phyloP scores from a whole-genome alignment of 1,139 yeast species.

The Yamadazyma oceani region DNA sequence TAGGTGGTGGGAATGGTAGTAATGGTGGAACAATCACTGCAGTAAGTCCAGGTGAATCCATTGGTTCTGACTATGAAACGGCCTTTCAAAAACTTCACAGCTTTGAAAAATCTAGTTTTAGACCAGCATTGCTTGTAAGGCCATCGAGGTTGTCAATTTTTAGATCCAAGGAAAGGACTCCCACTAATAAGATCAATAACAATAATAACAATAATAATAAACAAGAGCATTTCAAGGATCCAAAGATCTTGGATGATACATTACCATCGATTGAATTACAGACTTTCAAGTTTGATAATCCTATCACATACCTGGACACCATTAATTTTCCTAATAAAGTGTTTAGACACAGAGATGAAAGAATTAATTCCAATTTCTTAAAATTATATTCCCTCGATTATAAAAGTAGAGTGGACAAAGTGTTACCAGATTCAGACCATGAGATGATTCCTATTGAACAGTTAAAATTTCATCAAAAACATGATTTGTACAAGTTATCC shows the following conservation, averaged over 20 bases:
- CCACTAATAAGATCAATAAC: background rate
- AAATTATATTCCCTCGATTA: constrained; percentile 49
- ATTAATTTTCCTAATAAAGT: constrained; percentile 9
- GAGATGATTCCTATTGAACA: constrained; percentile 8
- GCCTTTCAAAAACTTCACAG: background rate
- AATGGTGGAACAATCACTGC: too few relatives aligned
- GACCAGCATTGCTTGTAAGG: background rate
- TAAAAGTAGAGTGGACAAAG: constrained; percentile 29
- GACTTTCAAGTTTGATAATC: constrained; percentile 7
- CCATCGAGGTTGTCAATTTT: background rate
- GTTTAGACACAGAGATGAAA: constrained; percentile 42
- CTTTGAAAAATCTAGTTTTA: background rate
- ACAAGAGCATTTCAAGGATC: too few relatives aligned
- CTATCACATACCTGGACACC: constrained; percentile 1
- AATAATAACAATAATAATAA: too few relatives aligned
- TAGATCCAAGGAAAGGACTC: background rate
- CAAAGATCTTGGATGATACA: constrained; percentile 2
- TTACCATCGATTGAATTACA: constrained; percentile 6
- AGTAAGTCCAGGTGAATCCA: too few relatives aligned
- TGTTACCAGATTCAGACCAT: constrained; percentile 30
- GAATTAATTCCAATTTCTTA: constrained; percentile 47
- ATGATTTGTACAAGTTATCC: constrained; percentile 35
- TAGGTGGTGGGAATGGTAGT: too few relatives aligned
- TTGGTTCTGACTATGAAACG: background rate
- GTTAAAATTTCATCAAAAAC: constrained; percentile 25